phyloP scores from a whole-genome alignment of 1,284 basidiomycete genomes.

The Pseudozyma hubeiensis region DNA sequence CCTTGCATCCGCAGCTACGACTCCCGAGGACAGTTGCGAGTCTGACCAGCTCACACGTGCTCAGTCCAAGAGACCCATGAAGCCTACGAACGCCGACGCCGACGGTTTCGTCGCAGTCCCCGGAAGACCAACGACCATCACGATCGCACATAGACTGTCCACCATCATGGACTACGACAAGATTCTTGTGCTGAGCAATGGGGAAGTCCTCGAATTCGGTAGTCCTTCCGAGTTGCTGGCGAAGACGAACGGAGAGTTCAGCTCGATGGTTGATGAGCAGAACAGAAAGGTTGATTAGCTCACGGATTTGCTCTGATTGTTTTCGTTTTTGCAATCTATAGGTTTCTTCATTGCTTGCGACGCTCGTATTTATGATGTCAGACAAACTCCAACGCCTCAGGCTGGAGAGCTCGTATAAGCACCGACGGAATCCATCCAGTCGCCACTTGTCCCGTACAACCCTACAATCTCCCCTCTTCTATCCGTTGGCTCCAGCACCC shows the following conservation, averaged over 20 bases:
- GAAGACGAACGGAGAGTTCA: constrained; percentile 27
- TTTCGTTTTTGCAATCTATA: too few species aligned
- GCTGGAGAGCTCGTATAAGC: constrained; percentile 11
- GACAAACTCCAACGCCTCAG: neutral
- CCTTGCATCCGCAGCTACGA: constrained; percentile 33
- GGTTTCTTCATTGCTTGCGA: too few species aligned
- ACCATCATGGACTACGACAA: constrained; percentile 80
- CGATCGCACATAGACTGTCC: constrained; percentile 75
- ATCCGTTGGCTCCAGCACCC: constrained; percentile 30
- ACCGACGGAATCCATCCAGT: constrained; percentile 41
- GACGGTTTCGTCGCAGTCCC: constrained; percentile 4
- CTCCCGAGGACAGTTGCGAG: neutral
- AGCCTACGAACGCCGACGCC: constrained; percentile 28
- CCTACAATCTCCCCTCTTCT: constrained; percentile 29
- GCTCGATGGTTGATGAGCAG: constrained; percentile 34
- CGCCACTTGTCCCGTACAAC: constrained; percentile 31
- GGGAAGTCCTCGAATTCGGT: constrained; percentile 75
- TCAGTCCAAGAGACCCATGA: constrained; percentile 12
- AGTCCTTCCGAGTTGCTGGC: constrained; percentile 24
- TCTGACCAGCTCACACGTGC: neutral
- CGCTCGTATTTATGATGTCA: too few species aligned
- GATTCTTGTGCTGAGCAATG: constrained; percentile 80
- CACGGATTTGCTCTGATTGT: too few species aligned
- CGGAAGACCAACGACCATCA: constrained; percentile 27
- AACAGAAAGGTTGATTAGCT: constrained; percentile 13